Base-by-base conservation (phyloP, 805 yeast genomes). In the Candida piceae region DNA sequence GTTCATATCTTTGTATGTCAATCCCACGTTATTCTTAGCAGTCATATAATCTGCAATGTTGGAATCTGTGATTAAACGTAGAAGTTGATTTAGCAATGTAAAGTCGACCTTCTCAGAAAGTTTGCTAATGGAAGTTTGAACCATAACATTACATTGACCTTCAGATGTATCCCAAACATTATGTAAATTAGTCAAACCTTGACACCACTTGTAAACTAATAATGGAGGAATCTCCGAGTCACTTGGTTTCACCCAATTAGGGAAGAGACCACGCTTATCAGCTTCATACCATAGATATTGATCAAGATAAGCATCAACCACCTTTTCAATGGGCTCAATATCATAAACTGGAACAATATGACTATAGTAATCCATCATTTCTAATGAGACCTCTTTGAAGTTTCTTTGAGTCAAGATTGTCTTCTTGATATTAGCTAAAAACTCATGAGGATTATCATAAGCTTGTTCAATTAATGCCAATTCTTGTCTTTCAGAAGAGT, bases 221-320 rank as follows among this genome's bases (percentile, higher is more conserved):
- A 89, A 60, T 0, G 96, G 98, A 0, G 97, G 95, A 16, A 93
- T 82, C 59, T 93, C 98, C 20, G 84, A 74, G 51, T 93, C 98
- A 48, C 84, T 78, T 7, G 99, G 98, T 55, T 93, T 93, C 27
- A 93, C 72, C 98, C 98, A 93, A 55, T 80, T 82, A 4, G 99
- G 99, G 62, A 93, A 93, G 19, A 93, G 61, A 7, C 80, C 76
- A 41, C 96, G 64, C 55, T 84, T 80, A 37, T 86, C 96, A 8
- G 93, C 90, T 55, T 93, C 97, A 60, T 84, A 90, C 96, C 97
- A 93, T 31, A 93, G 64, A 50, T 90, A 93, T 53, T 93, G 98
- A 53, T 90, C 97, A 28, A 93, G 62, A 48, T 90, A 93, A 0
- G 97, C 96, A 63, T 93, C 99, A 0, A 96, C 88, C 35, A 93